Base-by-base conservation (phyloP, 352 stramenopile genomes). In the Phytopythium litorale region DNA sequence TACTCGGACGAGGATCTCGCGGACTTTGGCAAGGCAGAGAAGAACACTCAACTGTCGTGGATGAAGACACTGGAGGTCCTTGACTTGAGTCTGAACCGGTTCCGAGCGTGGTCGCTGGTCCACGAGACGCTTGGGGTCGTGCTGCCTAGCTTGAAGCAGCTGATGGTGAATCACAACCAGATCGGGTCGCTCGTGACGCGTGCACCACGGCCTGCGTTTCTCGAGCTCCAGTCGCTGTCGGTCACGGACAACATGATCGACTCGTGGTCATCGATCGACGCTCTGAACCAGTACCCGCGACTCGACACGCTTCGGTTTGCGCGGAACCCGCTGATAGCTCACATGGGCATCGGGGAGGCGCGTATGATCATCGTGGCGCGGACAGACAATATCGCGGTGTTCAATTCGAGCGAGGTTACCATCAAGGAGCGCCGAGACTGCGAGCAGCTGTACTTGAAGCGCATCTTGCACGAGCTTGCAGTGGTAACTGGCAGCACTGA, bases 361-460 rank as follows among this genome's bases (percentile, higher is more conserved):
- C 75, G 87, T 42, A 78, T 89, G 78, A 75, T 90, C 40, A 64
- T 93, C 18, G 64, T 96, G 33, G 84, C 87, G 18, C 79, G 87
- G 43, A 75, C 76, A 11, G 68, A 76, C 9, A 60, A 53, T 16
- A 53, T 94, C 13, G 43, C 71, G 21, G 67, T 79, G 0, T 87
- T 94, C 52, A 96, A 96, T 49, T 77, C 65, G 1, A 93, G 84
- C 49, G 72, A 70, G 2, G 71, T 96, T 25, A 65, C 71, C 3
- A 30, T 58, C 13, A 88, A 85, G 56, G 87, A 96, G 55, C 79
- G 85, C 15, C 66, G 61, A 6, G 87, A 96, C 45, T 83, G 79
- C 1, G 87, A 96, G 58, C 82, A 90, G 55, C 70, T 94, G 30
- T 96, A 96, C 54, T 46, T 96, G 19, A 91, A 92, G 60, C 84